Evolutionary conservation across 208 protist genomes (phyloP), one percentile per base, ranked within the genome.

Genomic region (Acanthamoeba triangularis): DNA sequence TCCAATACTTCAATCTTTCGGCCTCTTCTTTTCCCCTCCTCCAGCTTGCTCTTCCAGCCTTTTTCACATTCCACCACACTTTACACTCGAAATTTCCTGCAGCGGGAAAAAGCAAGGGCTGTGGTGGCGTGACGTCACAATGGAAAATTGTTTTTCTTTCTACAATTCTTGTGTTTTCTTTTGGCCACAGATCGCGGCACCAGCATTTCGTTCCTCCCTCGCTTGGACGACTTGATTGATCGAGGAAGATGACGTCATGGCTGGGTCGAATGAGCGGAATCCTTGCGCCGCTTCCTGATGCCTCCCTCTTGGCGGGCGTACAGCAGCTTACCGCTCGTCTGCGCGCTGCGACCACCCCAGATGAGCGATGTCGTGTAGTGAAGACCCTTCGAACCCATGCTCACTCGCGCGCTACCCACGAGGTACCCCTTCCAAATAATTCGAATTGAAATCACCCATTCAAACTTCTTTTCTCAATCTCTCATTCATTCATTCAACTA

Each of bases 261-360:
- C 25, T 44, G 76, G 76, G 76, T n/a, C 35, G 44, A 33, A 35
- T 85, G 41, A 35, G 76, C 25, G 76, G 41, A 10, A 54, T 85
- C 41, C 44, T 85, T 23, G 76, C 76, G 44, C 76, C 76, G 25
- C 25, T 85, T 3, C 76, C 76, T 85, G 76, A 85, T 54, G 76
- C 44, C 41, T 74, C 65, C 14, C 41, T 41, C 13, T n/a, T 54
- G 76, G 76, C 76, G 20, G 25, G 28, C 37, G 44, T 85, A 28
- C 35, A 85, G 76, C 76, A 56, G 76, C 76, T 85, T 13, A 49
- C 44, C 41, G 30, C 35, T 56, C 76, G 76, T n/a, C 76, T 85
- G 76, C 76, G 76, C 25, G 33, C 23, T 3, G 44, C 41, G 28
- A 85, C 76, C 76, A 85, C 76, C 35, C 28, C 76, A 14, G 76